These are phyloP conservation scores for Platanthera guangdongensis DNA, from an alignment of 106 monocot species.

Conservation along the genomic window DNA sequence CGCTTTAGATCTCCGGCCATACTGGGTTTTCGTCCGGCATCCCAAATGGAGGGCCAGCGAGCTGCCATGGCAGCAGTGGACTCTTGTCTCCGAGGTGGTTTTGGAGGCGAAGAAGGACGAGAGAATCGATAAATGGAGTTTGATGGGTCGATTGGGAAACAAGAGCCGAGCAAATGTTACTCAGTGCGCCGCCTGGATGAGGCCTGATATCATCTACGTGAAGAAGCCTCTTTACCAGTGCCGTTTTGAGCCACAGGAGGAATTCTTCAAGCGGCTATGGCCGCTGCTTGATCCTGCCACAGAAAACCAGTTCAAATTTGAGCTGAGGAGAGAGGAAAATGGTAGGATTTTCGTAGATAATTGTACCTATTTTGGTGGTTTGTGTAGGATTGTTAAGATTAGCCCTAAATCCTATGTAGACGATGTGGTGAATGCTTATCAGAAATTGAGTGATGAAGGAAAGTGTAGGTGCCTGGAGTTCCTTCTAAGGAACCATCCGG, in stretches of 20 bases:
- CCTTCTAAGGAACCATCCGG: conserved; percentile 72
- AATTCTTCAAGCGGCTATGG: conserved; percentile 57
- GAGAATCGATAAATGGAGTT: conserved; percentile 84
- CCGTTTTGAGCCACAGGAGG: conserved; percentile 89
- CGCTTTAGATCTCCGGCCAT: conserved; percentile 45
- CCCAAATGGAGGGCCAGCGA: conserved; percentile 70
- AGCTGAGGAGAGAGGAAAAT: conserved; percentile 27
- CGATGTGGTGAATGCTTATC: conserved; percentile 80
- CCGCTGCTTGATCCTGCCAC: conserved; percentile 79
- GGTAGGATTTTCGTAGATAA: conserved; percentile 27
- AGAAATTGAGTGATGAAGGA: conserved; percentile 63
- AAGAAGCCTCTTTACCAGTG: conserved; percentile 82
- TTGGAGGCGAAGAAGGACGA: conserved; percentile 41
- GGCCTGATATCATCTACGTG: conserved; percentile 91
- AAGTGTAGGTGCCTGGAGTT: conserved; percentile 78
- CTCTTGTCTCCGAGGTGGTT: conserved; percentile 66
- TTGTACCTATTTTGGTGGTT: conserved; percentile 72
- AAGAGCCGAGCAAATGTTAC: conserved; percentile 49
- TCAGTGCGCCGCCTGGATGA: conserved; percentile 85
- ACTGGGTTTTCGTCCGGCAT: conserved; percentile 90
- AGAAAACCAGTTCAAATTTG: conserved; percentile 46
- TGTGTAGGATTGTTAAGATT: conserved; percentile 69
- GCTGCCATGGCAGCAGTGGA: conserved; percentile 89
- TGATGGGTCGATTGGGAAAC: conserved; percentile 86
- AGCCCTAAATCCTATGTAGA: conserved; percentile 85